Base-by-base conservation (phyloP, 2,329 filamentous ascomycete species). In the Fusarium paranaense region DNA sequence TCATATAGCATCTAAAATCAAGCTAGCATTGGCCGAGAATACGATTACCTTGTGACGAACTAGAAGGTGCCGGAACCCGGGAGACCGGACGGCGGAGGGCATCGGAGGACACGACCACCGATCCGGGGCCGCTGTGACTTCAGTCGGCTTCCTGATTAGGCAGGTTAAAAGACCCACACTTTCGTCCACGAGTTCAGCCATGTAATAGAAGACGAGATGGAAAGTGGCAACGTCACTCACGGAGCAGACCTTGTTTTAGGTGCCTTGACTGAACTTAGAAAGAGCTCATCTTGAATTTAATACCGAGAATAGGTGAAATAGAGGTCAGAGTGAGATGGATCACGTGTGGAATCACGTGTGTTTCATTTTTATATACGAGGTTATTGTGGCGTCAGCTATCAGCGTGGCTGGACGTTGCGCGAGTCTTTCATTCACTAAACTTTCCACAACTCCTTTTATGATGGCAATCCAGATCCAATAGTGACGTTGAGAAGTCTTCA, bases 1-100 rank as follows among this genome's bases (percentile, higher is more conserved):
- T 64, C 64, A 58, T 50, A 68, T 58, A 61, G 40, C 38, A 73
- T 65, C 63, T 58, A 30, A 64, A 64, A 52, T 57, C 14, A 62
- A 69, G 18, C 56, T 42, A 45, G 32, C 45, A 37, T 40, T 73
- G 33, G 42, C 22, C 22, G 37, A 64, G 56, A 22, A 38, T 7
- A 13, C 11, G 2, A 14, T 2, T 6, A 22, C 16, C 5, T 20
- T 16, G 20, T 22, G 60, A 32, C 10, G 13, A 32, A 45, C 38
- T 18, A 8, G 13, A 16, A 32, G 8, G 54, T 25, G 3, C 22
- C 35, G 32, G 18, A 16, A 14, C 20, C 42, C 18, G 13, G 50
- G 54, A 16, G 3, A 11, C n/a, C 20, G 30, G 20, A n/a, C 35
- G 35, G 18, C n/a, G 11, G 9, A 42, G 20, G 40, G 38, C 58